Evolutionary conservation across 106 monocot species (phyloP).

Genomic region (Gastrodia elata): DNA sequence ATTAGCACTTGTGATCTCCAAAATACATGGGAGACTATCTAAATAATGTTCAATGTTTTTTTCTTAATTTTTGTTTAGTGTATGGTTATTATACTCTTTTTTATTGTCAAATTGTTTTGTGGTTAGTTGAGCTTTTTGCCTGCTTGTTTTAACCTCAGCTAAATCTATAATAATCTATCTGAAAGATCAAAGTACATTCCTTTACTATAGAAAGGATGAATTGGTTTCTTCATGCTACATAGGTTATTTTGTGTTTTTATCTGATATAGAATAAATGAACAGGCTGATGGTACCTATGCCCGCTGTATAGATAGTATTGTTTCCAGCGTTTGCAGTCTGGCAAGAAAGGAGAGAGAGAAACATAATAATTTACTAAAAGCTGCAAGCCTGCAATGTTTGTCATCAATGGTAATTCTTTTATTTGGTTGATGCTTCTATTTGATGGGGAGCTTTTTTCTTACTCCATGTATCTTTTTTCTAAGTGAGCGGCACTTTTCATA

Average conservation of each 20-base stretch:
- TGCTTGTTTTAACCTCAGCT: background rate
- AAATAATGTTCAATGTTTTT: background rate
- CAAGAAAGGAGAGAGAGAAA: conserved; percentile 31
- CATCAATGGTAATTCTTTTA: conserved; percentile 10
- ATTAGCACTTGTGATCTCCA: background rate
- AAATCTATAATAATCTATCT: background rate
- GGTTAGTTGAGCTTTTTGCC: background rate
- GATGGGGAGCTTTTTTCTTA: background rate
- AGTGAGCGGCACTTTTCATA: background rate
- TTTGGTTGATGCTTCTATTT: background rate
- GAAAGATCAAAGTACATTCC: background rate
- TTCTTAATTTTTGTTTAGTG: background rate
- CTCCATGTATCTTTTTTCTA: background rate
- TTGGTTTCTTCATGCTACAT: background rate
- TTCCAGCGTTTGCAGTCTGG: conserved; percentile 44
- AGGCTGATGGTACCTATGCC: conserved; percentile 79
- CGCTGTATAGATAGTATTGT: conserved; percentile 61
- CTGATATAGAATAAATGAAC: conserved; percentile 9
- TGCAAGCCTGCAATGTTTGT: conserved; percentile 69
- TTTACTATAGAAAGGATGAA: background rate
- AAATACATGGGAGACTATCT: background rate
- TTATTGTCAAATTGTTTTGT: background rate
- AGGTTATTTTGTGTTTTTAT: background rate
- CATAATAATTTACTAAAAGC: conserved; percentile 33
- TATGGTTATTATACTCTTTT: background rate